These are phyloP conservation scores for Monilinia fructicola DNA, from an alignment of 2,329 filamentous ascomycete species.

Conservation along the genomic window DNA sequence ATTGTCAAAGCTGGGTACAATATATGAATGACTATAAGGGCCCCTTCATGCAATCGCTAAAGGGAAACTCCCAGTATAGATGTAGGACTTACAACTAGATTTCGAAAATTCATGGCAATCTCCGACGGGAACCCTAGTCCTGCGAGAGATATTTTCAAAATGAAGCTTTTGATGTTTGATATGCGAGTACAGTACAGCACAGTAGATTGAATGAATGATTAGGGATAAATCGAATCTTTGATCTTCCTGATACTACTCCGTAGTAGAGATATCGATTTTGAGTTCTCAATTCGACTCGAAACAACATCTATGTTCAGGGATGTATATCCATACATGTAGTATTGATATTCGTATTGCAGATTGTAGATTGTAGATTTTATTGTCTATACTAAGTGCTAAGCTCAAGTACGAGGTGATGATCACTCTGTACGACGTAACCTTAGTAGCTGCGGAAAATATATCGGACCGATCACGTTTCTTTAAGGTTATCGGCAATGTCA, in stretches of 20 bases:
- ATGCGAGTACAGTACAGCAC: too few species aligned
- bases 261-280: neutral
- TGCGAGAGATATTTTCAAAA: neutral
- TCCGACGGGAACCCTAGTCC: neutral
- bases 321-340: too few species aligned
- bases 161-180: neutral
- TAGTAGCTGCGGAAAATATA: slow-evolving; percentile 1
- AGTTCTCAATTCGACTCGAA: too few species aligned
- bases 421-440: too few species aligned
- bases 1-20: neutral
- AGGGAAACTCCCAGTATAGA: neutral
- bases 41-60: neutral
- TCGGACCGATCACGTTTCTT: neutral
- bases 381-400: too few species aligned
- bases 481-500: too few species aligned
- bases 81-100: neutral
- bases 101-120: neutral
- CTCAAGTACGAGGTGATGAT: too few species aligned
- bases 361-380: too few species aligned
- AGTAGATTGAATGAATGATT: neutral
- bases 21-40: neutral
- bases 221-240: neutral
- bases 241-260: neutral
- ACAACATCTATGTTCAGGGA: too few species aligned
- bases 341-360: too few species aligned